phyloP scores from a whole-genome alignment of 345 rosid genomes.

The Gossypium herbaceum region DNA sequence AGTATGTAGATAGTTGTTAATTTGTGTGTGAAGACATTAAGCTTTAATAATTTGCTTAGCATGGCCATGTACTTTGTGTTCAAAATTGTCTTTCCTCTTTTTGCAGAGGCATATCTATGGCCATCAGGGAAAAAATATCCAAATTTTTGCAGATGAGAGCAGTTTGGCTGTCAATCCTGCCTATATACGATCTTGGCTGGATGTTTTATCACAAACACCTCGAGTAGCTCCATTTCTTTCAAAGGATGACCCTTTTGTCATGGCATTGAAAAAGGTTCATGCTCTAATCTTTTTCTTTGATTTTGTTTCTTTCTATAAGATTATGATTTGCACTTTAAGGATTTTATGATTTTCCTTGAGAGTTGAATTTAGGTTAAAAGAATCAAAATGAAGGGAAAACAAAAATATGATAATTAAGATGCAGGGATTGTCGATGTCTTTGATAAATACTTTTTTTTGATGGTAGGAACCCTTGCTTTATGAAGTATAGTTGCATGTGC shows the following conservation, averaged over 20 bases:
- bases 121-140: slow-evolving; percentile 66
- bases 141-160: slow-evolving; percentile 74
- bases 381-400: slow-evolving; percentile 8
- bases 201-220: slow-evolving; percentile 81
- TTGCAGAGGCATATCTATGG: slow-evolving; percentile 85
- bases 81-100: neutral
- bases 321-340: neutral
- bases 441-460: neutral
- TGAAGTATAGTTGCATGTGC: neutral
- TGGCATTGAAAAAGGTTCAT: slow-evolving; percentile 75
- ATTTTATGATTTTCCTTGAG: neutral
- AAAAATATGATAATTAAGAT: neutral
- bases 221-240: slow-evolving; percentile 92
- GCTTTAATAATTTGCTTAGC: neutral
- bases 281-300: neutral
- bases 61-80: neutral
- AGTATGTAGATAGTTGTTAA: neutral
- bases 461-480: neutral
- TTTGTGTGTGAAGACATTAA: neutral
- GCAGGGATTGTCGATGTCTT: neutral
- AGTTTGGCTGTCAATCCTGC: slow-evolving; percentile 82
- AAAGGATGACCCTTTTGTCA: slow-evolving; percentile 78
- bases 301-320: neutral
- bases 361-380: neutral
- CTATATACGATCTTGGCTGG: slow-evolving; percentile 77